Evolutionary conservation across 2,329 filamentous ascomycete species (phyloP), one percentile per base, ranked within the genome.

Genomic region (Thermomyces lanuginosus): DNA sequence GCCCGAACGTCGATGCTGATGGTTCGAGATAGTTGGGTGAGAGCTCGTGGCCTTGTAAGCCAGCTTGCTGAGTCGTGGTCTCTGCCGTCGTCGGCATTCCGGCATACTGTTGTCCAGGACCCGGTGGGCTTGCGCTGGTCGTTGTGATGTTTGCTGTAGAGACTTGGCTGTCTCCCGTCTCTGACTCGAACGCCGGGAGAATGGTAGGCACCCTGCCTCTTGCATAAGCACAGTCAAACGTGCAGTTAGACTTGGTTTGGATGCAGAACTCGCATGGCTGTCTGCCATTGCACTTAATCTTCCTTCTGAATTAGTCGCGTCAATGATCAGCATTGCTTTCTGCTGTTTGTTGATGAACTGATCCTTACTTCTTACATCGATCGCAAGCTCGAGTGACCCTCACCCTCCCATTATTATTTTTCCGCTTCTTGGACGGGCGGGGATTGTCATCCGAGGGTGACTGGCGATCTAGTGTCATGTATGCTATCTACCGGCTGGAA

Each of bases 221-320:
- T 10, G 54, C 59, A 36, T 68, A 67, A 0, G 53, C 50, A 11
- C 63, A 61, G 13, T 58, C 56, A 36, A 62, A 68, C 10, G 60
- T 58, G 42, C 64, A 68, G 8, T 35, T 34, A 5, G 39, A 35
- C 14, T 39, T 43, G 10, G 44, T 41, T 17, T 36, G 32, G 18
- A 36, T 37, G 33, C 56, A 60, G 1, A 51, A 38, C 7, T 38
- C 34, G 29, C 57, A 61, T 2, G 56, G 57, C 16, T 49, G 41
- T 11, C 45, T 49, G 4, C 56, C 56, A 18, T 42, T 49, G 34
- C 56, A 60, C 26, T 49, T 45, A 25, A 51, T 48, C 38, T 60
- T 36, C 49, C n/a, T n/a, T n/a, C n/a, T n/a, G n/a, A n/a, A n/a
- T n/a, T n/a, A n/a, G n/a, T n/a, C n/a, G n/a, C n/a, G n/a, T n/a